Conservation (phyloP, 108 stramenopile species). For the Cyclotella atomus region DNA sequence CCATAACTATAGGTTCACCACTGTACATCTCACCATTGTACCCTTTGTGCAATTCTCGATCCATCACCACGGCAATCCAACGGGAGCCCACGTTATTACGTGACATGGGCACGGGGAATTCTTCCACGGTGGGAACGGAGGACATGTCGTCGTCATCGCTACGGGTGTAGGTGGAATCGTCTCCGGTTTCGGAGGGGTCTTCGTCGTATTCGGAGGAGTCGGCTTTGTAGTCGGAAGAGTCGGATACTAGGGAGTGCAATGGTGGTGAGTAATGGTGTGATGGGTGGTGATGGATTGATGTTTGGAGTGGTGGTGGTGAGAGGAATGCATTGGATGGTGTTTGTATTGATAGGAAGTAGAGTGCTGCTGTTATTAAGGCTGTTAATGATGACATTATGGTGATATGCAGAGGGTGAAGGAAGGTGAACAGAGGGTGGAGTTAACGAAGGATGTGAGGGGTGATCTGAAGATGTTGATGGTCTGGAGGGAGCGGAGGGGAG, state of each 20-base stretch:
- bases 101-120: slow-evolving; percentile 75
- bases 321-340: not conserved
- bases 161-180: slow-evolving; percentile 8
- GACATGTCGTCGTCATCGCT: slow-evolving; percentile 56
- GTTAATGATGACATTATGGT: too few relatives aligned
- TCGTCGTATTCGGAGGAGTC: slow-evolving; percentile 49
- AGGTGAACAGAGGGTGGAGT: too few relatives aligned
- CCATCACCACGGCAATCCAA: slow-evolving; percentile 74
- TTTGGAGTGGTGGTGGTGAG: not conserved
- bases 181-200: slow-evolving; percentile 38
- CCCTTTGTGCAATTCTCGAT: slow-evolving; percentile 43
- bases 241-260: slow-evolving; percentile 49
- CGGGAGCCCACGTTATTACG: slow-evolving; percentile 82
- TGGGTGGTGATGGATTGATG: not conserved
- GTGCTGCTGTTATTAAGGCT: not conserved
- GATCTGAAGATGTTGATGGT: too few relatives aligned
- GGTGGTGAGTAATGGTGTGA: not conserved
- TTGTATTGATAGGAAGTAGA: not conserved
- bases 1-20: not conserved
- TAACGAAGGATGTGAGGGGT: too few relatives aligned
- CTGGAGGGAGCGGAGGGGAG: too few relatives aligned
- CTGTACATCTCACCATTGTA: slow-evolving; percentile 55
- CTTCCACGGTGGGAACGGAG: slow-evolving; percentile 60
- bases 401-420: too few relatives aligned
- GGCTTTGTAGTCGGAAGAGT: slow-evolving; percentile 67